Evolutionary conservation across 306 rosid species (phyloP).

Genomic region (Oxytropis ochrocephala): DNA sequence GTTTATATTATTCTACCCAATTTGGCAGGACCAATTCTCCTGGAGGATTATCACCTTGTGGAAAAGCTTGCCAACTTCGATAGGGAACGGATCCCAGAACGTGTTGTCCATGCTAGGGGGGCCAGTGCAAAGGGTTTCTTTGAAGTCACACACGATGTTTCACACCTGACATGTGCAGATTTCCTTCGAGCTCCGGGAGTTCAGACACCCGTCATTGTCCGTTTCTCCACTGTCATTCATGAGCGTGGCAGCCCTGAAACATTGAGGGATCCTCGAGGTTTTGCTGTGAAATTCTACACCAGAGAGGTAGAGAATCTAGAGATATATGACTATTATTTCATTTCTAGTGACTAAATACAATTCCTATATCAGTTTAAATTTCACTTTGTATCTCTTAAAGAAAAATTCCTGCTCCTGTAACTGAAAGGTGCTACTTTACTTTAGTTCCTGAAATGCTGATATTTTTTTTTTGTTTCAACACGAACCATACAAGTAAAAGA

Average conservation of each 20-base stretch:
- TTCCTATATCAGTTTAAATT: background rate
- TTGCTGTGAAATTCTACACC: slow-evolving; percentile 84
- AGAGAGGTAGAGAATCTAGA: slow-evolving; percentile 49
- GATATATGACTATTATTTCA: background rate
- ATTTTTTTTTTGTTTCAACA: background rate
- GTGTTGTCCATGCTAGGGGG: slow-evolving; percentile 97
- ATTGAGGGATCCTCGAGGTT: slow-evolving; percentile 81
- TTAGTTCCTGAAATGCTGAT: slow-evolving; percentile 5
- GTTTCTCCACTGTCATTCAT: slow-evolving; percentile 91
- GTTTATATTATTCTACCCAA: background rate
- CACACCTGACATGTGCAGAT: slow-evolving; percentile 87
- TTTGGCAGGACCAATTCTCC: slow-evolving; percentile 83
- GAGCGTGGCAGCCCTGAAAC: slow-evolving; percentile 99
- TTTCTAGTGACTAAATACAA: background rate
- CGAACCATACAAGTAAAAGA: background rate
- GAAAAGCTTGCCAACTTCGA: slow-evolving; percentile 88
- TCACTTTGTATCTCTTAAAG: background rate
- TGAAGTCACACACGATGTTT: slow-evolving; percentile 87
- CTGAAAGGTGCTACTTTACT: background rate
- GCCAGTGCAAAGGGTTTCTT: slow-evolving; percentile 99
- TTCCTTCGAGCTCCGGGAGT: slow-evolving; percentile 94
- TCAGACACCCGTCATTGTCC: slow-evolving; percentile 91
- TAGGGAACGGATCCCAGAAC: slow-evolving; percentile 87
- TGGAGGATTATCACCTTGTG: slow-evolving; percentile 91
- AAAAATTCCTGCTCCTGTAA: background rate